Percentiles rank a stretch among this genome's conserved stretches.
phyloP scores from a whole-genome alignment of 371 early-diverging fungal species.

The Mycotypha africana region DNA sequence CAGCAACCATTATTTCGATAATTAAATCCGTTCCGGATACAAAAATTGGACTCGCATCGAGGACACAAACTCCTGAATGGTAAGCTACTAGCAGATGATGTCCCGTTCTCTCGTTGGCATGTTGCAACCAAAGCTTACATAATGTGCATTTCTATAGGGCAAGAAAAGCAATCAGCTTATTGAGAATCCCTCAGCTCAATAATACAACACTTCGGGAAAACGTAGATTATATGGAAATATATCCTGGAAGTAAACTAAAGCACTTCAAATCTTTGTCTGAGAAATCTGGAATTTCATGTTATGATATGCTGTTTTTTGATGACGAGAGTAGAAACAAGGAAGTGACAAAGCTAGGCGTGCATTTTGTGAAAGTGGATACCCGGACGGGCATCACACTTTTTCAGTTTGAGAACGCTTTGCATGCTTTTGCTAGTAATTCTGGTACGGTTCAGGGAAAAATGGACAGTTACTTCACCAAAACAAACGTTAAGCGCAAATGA shows the following conservation, averaged over 20 bases:
- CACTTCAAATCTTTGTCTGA: conserved; percentile 37
- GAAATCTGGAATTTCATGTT: conserved; percentile 32
- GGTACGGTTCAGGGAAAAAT: conserved; percentile 18
- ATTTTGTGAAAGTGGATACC: conserved; percentile 23
- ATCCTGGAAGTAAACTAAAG: conserved; percentile 34
- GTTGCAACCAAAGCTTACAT: no score
- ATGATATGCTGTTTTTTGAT: conserved; percentile 57
- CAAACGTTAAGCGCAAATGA: background rate
- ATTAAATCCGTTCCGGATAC: conserved; percentile 30
- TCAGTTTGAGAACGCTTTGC: conserved; percentile 23
- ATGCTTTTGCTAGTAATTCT: conserved; percentile 18
- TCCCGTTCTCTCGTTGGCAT: background rate
- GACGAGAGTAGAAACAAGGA: conserved; percentile 46
- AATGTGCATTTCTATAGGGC: conserved; percentile 31
- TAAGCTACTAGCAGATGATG: conserved; percentile 7
- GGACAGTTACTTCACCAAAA: conserved; percentile 9
- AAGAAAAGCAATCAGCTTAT: conserved; percentile 14
- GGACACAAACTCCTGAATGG: conserved; percentile 47
- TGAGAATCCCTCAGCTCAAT: conserved; percentile 21
- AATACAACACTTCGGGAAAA: conserved; percentile 18
- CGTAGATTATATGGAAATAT: conserved; percentile 38
- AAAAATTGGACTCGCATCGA: conserved; percentile 46
- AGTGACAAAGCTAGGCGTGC: conserved; percentile 31
- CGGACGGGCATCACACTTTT: conserved; percentile 28
- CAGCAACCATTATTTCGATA: conserved; percentile 29